Percentiles rank a stretch among this genome's conserved stretches.
Evolutionary conservation across 2,329 filamentous ascomycete genomes (phyloP).

Genomic region (Metarhizium rileyi): DNA sequence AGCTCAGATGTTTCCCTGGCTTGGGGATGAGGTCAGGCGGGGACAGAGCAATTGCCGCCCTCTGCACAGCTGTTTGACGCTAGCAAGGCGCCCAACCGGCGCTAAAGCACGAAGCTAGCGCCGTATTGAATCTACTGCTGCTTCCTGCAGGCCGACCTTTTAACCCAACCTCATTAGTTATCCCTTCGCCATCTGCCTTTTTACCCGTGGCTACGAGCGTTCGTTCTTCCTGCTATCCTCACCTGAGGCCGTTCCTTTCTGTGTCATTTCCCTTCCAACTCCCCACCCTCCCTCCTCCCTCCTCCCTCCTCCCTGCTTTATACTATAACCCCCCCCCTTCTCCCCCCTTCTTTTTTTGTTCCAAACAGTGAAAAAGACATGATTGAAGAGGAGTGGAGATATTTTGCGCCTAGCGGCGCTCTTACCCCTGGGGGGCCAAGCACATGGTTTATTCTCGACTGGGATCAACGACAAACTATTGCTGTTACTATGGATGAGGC

Average conservation of each 20-base stretch:
- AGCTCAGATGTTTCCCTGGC: too few species aligned
- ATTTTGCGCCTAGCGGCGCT: slow-evolving; percentile 2
- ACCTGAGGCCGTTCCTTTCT: not conserved
- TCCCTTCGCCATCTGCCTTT: too few species aligned
- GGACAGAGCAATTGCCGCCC: too few species aligned
- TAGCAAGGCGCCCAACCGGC: too few species aligned
- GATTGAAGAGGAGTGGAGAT: slow-evolving; percentile 2
- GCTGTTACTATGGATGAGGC: slow-evolving; percentile 16
- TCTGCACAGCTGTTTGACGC: too few species aligned
- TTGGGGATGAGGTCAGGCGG: too few species aligned
- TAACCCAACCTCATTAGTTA: too few species aligned
- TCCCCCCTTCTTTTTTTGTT: not conserved
- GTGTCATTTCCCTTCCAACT: not conserved
- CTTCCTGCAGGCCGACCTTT: too few species aligned
- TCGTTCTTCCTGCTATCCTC: not conserved
- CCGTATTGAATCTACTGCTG: too few species aligned
- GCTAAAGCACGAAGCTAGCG: too few species aligned
- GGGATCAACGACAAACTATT: slow-evolving; percentile 15
- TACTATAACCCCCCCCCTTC: not conserved
- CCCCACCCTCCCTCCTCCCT: too few species aligned
- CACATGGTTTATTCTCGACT: slow-evolving; percentile 15
- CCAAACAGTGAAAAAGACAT: not conserved
- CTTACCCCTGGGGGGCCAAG: slow-evolving; percentile 12
- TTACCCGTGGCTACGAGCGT: too few species aligned
- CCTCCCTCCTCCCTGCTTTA: not conserved